phyloP scores from a whole-genome alignment of 768 basidiomycete species.

The Mycena epipterygia region DNA sequence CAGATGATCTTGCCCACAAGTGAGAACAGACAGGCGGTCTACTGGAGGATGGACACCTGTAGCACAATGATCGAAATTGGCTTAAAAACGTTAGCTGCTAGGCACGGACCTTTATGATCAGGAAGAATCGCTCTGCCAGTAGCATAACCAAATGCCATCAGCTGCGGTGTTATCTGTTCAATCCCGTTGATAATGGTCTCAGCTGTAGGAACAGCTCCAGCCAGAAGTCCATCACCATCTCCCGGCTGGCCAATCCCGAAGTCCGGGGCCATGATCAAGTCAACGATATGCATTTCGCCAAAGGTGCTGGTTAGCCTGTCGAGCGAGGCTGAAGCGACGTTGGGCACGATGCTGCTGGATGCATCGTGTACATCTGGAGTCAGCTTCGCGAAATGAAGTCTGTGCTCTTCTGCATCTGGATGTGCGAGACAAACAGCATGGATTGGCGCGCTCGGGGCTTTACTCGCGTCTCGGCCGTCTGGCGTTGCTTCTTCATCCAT shows the following conservation, averaged over 20 bases:
- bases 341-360: conserved; percentile 43
- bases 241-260: conserved; percentile 83
- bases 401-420: conserved; percentile 73
- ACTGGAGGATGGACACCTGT: conserved; percentile 77
- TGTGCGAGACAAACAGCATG: conserved; percentile 82
- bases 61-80: neutral
- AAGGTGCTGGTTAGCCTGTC: conserved; percentile 65
- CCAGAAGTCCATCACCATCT: conserved; percentile 74
- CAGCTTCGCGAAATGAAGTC: conserved; percentile 70
- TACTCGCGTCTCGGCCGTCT: conserved; percentile 34
- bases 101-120: conserved; percentile 69
- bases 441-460: conserved; percentile 61
- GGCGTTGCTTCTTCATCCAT: conserved; percentile 48
- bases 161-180: conserved; percentile 78
- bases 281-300: conserved; percentile 72
- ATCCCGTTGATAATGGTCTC: conserved; percentile 79
- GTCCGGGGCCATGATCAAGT: conserved; percentile 71
- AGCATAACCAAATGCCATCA: conserved; percentile 84
- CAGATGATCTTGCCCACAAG: conserved; percentile 65
- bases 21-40: conserved; percentile 83
- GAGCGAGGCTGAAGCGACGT: conserved; percentile 63
- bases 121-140: conserved; percentile 75
- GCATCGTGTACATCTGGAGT: conserved; percentile 31
- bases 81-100: conserved; percentile 10
- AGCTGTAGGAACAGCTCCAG: conserved; percentile 83